Evolutionary conservation across 2,329 filamentous ascomycete species (phyloP).

Genomic region (Taxawa tesnikishii): DNA sequence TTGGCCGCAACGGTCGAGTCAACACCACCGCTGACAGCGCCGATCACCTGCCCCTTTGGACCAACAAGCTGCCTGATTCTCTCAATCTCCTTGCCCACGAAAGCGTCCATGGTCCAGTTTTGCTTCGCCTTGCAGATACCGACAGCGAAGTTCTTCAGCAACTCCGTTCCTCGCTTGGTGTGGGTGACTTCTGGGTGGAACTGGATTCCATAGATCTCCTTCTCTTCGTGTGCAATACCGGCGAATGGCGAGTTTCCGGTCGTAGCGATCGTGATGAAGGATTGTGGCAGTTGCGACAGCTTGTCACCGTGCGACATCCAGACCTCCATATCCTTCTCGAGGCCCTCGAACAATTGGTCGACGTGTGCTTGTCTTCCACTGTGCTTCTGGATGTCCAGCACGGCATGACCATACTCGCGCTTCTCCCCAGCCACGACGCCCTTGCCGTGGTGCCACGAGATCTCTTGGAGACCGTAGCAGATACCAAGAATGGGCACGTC

Average conservation of each 20-base stretch:
- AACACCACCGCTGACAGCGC: conserved; percentile 71
- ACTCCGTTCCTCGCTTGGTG: conserved; percentile 53
- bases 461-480: conserved; percentile 57
- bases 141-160: conserved; percentile 75
- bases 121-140: conserved; percentile 65
- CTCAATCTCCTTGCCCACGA: conserved; percentile 66
- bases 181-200: conserved; percentile 82
- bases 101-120: conserved; percentile 79
- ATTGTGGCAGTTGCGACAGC: conserved; percentile 58
- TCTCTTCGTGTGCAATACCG: conserved; percentile 58
- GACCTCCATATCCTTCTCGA: conserved; percentile 58
- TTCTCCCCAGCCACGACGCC: conserved; percentile 58
- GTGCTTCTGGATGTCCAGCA: conserved; percentile 48
- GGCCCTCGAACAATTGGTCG: conserved; percentile 65
- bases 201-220: conserved; percentile 70
- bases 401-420: conserved; percentile 60
- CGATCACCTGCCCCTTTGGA: conserved; percentile 67
- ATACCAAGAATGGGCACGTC: conserved; percentile 50
- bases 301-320: conserved; percentile 92
- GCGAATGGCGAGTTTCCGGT: conserved; percentile 69
- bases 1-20: conserved; percentile 80
- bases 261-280: conserved; percentile 61
- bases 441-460: conserved; percentile 56
- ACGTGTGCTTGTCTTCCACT: conserved; percentile 47
- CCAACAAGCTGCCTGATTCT: conserved; percentile 77